phyloP scores from a whole-genome alignment of 768 basidiomycete species.

The Hirschioporus abietinus region DNA sequence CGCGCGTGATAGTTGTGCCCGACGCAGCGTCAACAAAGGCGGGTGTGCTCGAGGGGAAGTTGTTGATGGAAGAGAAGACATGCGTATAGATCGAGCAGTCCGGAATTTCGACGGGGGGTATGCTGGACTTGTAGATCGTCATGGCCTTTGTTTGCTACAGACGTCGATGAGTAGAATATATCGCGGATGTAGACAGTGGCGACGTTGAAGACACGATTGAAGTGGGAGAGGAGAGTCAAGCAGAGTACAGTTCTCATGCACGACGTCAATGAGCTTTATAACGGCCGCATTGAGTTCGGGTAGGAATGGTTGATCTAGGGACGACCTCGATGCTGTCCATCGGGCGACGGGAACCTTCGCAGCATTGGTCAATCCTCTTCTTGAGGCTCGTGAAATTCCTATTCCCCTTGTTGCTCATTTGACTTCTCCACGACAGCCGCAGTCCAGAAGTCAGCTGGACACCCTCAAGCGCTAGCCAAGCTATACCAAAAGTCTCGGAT shows the following conservation, averaged over 20 bases:
- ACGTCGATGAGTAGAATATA: not conserved
- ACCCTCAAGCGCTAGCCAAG: not conserved
- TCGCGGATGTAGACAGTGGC: not conserved
- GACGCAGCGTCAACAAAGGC: conserved; percentile 67
- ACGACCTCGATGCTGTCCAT: not conserved
- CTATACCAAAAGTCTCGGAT: no score
- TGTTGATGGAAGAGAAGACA: conserved; percentile 41
- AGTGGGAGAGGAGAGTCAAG: not conserved
- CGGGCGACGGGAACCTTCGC: not conserved
- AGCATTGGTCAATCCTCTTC: no score
- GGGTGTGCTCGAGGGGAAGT: conserved; percentile 35
- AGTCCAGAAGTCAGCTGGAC: not conserved
- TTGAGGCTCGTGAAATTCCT: not conserved
- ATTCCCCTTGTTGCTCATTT: not conserved
- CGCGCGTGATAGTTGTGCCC: conserved; percentile 51
- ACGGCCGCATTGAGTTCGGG: not conserved
- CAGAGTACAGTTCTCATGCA: not conserved
- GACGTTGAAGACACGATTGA: not conserved
- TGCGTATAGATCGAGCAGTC: conserved; percentile 44
- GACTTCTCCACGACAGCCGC: not conserved
- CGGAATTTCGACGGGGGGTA: conserved; percentile 33
- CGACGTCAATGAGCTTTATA: not conserved
- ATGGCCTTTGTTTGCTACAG: conserved; percentile 6
- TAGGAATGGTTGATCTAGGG: not conserved
- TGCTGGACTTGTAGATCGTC: conserved; percentile 41